Evolutionary conservation across 2,329 filamentous ascomycete species (phyloP).

Genomic region (Aspergillus ochraceus): DNA sequence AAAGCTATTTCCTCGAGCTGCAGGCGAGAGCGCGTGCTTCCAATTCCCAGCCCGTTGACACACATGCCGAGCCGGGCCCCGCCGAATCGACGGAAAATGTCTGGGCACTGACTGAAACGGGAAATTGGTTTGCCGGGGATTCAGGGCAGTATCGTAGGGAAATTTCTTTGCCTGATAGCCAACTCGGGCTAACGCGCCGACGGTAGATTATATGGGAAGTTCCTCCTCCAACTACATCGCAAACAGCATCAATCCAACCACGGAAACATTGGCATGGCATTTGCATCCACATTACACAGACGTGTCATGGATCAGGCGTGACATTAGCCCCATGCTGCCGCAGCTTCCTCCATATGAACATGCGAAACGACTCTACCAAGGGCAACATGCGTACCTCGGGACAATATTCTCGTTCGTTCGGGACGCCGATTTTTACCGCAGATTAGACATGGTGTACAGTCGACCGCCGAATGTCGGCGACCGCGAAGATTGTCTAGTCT

Average conservation of each 20-base stretch:
- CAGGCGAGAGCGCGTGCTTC: background rate
- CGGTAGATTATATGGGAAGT: constrained; percentile 33
- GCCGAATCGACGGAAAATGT: too few relatives aligned
- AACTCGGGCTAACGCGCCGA: background rate
- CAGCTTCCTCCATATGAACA: constrained; percentile 52
- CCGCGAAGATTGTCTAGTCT: constrained; percentile 49
- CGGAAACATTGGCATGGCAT: constrained; percentile 37
- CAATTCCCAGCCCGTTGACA: background rate
- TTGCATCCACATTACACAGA: constrained; percentile 37
- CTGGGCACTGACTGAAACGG: too few relatives aligned
- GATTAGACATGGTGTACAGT: constrained; percentile 48
- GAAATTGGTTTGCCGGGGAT: constrained; percentile 2
- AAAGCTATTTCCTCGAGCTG: background rate
- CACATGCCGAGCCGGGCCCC: too few relatives aligned
- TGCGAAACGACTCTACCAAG: constrained; percentile 51
- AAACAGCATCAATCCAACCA: constrained; percentile 34
- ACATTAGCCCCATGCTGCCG: constrained; percentile 28
- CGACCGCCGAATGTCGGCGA: constrained; percentile 45
- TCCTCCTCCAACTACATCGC: constrained; percentile 36
- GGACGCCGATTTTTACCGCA: constrained; percentile 49
- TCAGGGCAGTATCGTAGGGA: constrained; percentile 37
- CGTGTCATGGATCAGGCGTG: constrained; percentile 29
- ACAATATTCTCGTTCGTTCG: constrained; percentile 58
- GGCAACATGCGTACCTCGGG: constrained; percentile 58
- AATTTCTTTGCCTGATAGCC: background rate